Conservation (phyloP, 2,329 filamentous ascomycete genomes). For the Clarireedia monteithiana region DNA sequence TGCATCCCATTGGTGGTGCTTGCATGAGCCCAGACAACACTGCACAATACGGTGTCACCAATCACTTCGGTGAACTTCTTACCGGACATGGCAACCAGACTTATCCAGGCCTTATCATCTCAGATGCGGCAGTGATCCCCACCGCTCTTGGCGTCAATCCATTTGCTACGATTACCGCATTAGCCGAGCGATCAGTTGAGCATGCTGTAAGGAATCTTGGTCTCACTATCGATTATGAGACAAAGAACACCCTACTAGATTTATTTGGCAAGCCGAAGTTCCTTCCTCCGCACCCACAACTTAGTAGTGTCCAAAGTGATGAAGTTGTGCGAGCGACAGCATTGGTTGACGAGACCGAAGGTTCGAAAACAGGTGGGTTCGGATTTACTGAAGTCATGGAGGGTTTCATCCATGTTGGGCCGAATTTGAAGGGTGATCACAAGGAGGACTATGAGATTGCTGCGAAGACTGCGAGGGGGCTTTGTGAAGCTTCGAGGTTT, state of each 20-base stretch:
- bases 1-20: conserved; percentile 60
- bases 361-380: conserved; percentile 38
- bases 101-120: conserved; percentile 51
- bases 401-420: conserved; percentile 47
- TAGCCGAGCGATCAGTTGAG: conserved; percentile 57
- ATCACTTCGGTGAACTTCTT: conserved; percentile 55
- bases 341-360: conserved; percentile 28
- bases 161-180: conserved; percentile 60
- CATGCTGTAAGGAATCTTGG: conserved; percentile 35
- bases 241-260: conserved; percentile 42
- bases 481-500: conserved; percentile 48
- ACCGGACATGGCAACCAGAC: conserved; percentile 42
- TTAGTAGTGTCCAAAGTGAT: conserved; percentile 14
- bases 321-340: conserved; percentile 36
- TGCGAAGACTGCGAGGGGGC: conserved; percentile 43
- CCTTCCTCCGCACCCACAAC: conserved; percentile 7
- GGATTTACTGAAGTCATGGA: conserved; percentile 59
- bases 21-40: conserved; percentile 54
- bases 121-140: conserved; percentile 54
- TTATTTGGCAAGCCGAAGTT: conserved; percentile 44
- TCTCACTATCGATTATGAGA: conserved; percentile 37
- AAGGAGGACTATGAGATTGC: conserved; percentile 46
- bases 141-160: conserved; percentile 58
- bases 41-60: conserved; percentile 48
- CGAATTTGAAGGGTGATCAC: conserved; percentile 36